Base-by-base conservation (phyloP, 2,329 filamentous ascomycete species). In the Corinectria fuckeliana region DNA sequence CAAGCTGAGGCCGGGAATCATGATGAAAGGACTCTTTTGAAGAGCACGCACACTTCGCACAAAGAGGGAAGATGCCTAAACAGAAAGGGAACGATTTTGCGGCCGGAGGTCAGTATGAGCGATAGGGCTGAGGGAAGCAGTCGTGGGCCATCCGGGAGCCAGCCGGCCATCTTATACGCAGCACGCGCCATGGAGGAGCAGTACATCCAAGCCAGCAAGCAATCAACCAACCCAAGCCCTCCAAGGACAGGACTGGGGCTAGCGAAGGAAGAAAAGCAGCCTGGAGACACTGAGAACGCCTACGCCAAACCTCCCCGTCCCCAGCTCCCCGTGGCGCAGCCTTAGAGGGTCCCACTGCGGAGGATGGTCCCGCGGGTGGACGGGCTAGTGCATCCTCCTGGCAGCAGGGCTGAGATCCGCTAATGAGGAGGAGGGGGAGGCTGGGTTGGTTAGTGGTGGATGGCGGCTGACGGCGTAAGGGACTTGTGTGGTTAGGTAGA, bases 1-100 rank as follows among this genome's bases (percentile, higher is more conserved):
- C 23, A 70, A 18, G 25, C 59, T 48, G 39, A 62, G 23, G 42
- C 60, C 54, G 41, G 60, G 30, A 32, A 65, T 57, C 68, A 70
- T 70, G 42, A 41, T 57, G 28, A 30, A 38, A 14, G 28, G n/a
- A 26, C 23, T 23, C 20, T 14, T 16, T 16, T 9, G 28, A 8
- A 21, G 18, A 11, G 9, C n/a, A n/a, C n/a, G n/a, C n/a, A n/a
- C n/a, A n/a, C n/a, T n/a, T n/a, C n/a, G n/a, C n/a, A 25, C 45
- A 32, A 23, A 13, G 32, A 34, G 8, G n/a, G 25, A n/a, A n/a
- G n/a, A n/a, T n/a, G n/a, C n/a, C n/a, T 14, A 20, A 45, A 18
- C 23, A 28, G 23, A 26, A 48, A 56, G 34, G 32, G 39, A 36
- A 41, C 23, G 10, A 38, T 38, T 5, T 8, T 2, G 39, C 20